Percentiles rank a stretch among this genome's conserved stretches.
Conservation (phyloP, 345 rosid species). For the Eucalyptus caleyi region DNA sequence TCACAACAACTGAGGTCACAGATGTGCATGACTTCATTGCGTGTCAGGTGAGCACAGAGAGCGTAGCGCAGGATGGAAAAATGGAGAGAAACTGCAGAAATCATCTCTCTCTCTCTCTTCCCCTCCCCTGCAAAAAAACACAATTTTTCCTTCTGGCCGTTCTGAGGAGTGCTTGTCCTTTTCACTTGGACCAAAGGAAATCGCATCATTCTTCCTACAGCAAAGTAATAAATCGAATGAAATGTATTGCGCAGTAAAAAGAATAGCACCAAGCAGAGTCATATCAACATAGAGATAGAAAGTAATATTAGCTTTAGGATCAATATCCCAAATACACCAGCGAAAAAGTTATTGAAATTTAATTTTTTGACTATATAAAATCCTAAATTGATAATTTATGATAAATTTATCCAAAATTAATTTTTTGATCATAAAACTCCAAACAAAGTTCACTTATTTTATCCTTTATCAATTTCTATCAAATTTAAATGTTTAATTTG, state of each 20-base stretch:
- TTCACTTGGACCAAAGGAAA: not conserved
- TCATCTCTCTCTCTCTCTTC: not conserved
- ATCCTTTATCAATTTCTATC: accelerated
- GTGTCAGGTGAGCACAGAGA: not conserved
- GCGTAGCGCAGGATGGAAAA: not conserved
- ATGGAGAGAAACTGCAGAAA: not conserved
- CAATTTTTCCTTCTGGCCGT: not conserved
- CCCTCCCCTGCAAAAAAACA: not conserved
- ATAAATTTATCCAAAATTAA: too few species aligned
- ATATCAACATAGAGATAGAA: not conserved
- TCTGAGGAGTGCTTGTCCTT: not conserved
- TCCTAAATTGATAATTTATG: accelerated
- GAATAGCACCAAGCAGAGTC: not conserved
- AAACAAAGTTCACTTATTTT: accelerated
- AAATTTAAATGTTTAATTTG: too few species aligned
- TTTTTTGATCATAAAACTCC: too few species aligned
- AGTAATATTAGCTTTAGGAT: not conserved
- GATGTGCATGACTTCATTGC: slow-evolving; percentile 12
- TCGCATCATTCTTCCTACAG: not conserved
- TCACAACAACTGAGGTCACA: not conserved
- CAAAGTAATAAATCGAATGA: not conserved
- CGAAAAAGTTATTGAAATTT: too few species aligned
- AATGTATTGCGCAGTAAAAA: not conserved
- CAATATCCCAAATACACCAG: not conserved
- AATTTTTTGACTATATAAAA: too few species aligned